A percentile compares a stretch with the other conserved stretches of the same genome.
Conservation (phyloP, 148 eudicot species). For the Chenopodium album region DNA sequence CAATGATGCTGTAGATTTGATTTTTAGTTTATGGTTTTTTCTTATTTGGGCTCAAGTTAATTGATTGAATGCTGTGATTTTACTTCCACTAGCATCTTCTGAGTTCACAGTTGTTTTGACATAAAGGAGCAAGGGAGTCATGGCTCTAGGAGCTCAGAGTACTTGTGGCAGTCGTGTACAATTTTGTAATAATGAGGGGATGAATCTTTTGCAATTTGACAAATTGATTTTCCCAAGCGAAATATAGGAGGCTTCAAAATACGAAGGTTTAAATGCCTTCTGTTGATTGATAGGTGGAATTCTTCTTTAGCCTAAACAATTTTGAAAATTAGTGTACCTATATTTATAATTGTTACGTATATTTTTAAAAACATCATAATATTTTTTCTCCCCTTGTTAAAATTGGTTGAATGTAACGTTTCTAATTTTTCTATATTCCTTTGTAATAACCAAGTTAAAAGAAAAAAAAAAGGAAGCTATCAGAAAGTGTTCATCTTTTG, state of each 20-base stretch:
- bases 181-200: slow-evolving; percentile 31
- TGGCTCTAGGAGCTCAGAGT: slow-evolving; percentile 13
- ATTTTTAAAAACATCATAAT: too few relatives aligned
- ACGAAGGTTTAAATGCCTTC: neutral
- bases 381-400: too few relatives aligned
- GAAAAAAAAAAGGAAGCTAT: too few relatives aligned
- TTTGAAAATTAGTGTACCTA: neutral
- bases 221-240: slow-evolving; percentile 1
- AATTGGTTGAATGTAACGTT: neutral
- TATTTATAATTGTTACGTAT: too few relatives aligned
- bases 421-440: too few relatives aligned
- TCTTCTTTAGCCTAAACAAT: neutral
- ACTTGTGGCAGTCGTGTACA: slow-evolving; percentile 3
- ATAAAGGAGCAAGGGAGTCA: slow-evolving; percentile 9
- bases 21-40: slow-evolving; percentile 8
- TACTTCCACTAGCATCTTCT: slow-evolving; percentile 3
- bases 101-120: slow-evolving; percentile 20
- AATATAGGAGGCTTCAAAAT: neutral
- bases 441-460: too few relatives aligned
- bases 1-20: slow-evolving; percentile 68
- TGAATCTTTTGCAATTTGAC: slow-evolving; percentile 6
- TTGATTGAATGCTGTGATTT: slow-evolving; percentile 8
- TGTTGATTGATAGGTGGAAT: neutral
- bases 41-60: slow-evolving; percentile 4
- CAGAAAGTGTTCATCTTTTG: too few relatives aligned